These are phyloP conservation scores for Cruciata laevipes DNA, from an alignment of 257 asterid species.

Conservation along the genomic window DNA sequence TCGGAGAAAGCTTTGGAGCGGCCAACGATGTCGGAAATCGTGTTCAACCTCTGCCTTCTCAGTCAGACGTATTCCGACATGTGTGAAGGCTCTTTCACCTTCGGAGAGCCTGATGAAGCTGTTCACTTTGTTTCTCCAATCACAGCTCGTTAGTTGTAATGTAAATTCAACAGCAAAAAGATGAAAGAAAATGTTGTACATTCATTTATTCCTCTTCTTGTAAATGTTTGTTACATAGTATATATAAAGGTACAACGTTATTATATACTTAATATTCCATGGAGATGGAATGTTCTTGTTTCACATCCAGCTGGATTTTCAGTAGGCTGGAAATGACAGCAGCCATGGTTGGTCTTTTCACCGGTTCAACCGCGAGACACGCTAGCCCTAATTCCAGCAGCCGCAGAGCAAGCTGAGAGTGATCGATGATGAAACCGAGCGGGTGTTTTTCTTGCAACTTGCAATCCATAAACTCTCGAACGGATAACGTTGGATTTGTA, in stretches of 20 bases:
- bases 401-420: conserved; percentile 38
- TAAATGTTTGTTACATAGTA: neutral
- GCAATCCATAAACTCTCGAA: conserved; percentile 36
- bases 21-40: conserved; percentile 63
- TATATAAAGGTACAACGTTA: neutral
- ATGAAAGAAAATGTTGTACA: neutral
- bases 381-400: conserved; percentile 37
- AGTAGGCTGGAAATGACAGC: conserved; percentile 39
- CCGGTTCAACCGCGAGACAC: conserved; percentile 45
- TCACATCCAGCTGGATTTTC: conserved; percentile 48
- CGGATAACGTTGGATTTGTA: conserved; percentile 9
- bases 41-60: conserved; percentile 49
- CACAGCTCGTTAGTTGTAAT: conserved; percentile 32
- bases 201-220: neutral
- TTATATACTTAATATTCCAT: conserved; percentile 10
- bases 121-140: conserved; percentile 37
- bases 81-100: conserved; percentile 34
- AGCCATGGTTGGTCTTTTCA: conserved; percentile 41
- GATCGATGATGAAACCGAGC: conserved; percentile 52
- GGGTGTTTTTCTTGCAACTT: conserved; percentile 52
- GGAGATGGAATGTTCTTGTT: conserved; percentile 22
- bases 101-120: conserved; percentile 43
- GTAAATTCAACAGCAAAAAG: neutral
- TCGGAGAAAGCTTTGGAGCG: conserved; percentile 50
- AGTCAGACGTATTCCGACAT: conserved; percentile 47